Conservation (phyloP, 805 yeast species). For the Barnettozyma vustinii region DNA sequence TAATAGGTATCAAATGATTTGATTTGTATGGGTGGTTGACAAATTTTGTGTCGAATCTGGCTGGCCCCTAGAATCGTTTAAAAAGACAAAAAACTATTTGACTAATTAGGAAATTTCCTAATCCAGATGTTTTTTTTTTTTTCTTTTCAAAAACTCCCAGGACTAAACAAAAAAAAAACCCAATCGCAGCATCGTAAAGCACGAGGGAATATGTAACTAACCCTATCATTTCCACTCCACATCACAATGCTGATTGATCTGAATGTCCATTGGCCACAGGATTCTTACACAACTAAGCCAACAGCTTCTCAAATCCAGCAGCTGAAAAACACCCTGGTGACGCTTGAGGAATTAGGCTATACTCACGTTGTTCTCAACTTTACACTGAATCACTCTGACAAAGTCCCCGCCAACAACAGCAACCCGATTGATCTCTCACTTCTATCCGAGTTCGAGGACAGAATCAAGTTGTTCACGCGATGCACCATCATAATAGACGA, state of each 20-base stretch:
- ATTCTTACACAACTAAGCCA: conserved; percentile 39
- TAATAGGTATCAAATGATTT: too few relatives aligned
- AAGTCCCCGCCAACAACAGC: conserved; percentile 36
- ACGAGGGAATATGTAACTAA: too few relatives aligned
- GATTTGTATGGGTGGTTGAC: too few relatives aligned
- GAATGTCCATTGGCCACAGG: conserved; percentile 70
- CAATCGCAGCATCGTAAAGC: too few relatives aligned
- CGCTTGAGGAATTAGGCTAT: conserved; percentile 60
- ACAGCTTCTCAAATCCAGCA: conserved; percentile 36
- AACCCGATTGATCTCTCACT: conserved; percentile 38
- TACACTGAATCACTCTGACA: conserved; percentile 43
- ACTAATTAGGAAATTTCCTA: neutral
- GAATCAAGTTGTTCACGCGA: conserved; percentile 55
- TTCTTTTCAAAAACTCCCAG: neutral
- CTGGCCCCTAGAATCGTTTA: too few relatives aligned
- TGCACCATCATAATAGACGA: conserved; percentile 75
- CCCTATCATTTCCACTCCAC: neutral
- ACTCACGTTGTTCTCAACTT: conserved; percentile 74
- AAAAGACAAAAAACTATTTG: too few relatives aligned
- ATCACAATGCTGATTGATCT: conserved; percentile 51
- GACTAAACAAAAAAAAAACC: too few relatives aligned
- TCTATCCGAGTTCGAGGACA: conserved; percentile 21
- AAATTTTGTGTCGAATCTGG: too few relatives aligned
- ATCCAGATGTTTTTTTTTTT: neutral
- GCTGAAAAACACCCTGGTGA: conserved; percentile 45